Conservation (phyloP, 2,329 filamentous ascomycete species). For the Arthrocladium fulminans region DNA sequence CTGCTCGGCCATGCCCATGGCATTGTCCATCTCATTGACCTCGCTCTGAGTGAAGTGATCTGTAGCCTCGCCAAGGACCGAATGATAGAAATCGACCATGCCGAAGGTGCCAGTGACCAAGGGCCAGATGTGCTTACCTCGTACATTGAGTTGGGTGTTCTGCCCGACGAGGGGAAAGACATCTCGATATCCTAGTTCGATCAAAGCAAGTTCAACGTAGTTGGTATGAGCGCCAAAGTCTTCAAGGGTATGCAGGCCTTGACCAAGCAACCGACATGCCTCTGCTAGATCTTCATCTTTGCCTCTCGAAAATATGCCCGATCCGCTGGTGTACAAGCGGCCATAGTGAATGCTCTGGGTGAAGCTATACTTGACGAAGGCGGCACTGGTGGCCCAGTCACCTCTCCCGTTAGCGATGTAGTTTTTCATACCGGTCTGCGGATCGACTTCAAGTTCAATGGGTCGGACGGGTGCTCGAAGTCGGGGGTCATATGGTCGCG, state of each 20-base stretch:
- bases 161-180: constrained; percentile 69
- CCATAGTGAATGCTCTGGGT: constrained; percentile 68
- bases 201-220: constrained; percentile 68
- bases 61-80: constrained; percentile 64
- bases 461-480: constrained; percentile 69
- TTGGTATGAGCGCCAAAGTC: constrained; percentile 75
- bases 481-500: constrained; percentile 68
- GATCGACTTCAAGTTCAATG: constrained; percentile 64
- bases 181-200: constrained; percentile 59
- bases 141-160: constrained; percentile 55
- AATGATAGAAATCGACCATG: constrained; percentile 75
- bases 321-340: constrained; percentile 61
- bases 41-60: constrained; percentile 81
- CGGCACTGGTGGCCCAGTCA: constrained; percentile 80
- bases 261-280: constrained; percentile 65
- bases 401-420: constrained; percentile 91
- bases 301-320: constrained; percentile 44
- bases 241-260: constrained; percentile 69
- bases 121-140: constrained; percentile 60
- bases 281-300: constrained; percentile 73
- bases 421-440: constrained; percentile 91
- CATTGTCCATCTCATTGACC: constrained; percentile 69
- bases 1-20: constrained; percentile 59
- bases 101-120: constrained; percentile 67
- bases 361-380: constrained; percentile 70